Conservation (phyloP, 1,139 yeast genomes). For the Suhomyces coccinellae region DNA sequence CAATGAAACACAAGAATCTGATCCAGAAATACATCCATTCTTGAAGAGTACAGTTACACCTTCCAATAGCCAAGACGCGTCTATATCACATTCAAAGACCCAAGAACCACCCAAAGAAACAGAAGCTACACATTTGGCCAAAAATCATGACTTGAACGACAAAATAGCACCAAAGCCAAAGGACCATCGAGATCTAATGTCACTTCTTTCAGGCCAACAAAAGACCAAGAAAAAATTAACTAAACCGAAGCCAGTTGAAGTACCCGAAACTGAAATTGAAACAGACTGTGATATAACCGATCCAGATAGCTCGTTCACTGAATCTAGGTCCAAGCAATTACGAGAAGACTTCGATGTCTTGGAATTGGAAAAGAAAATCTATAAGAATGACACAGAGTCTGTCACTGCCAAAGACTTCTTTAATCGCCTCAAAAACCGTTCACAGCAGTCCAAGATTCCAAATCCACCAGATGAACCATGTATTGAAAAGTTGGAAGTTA, state of each 20-base stretch:
- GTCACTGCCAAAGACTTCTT: constrained; percentile 37
- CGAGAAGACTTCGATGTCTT: constrained; percentile 23
- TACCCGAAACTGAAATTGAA: neutral
- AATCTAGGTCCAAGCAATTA: constrained; percentile 16
- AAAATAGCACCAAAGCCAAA: neutral
- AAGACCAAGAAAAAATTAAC: constrained; percentile 4
- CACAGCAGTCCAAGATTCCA: neutral
- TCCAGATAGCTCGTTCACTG: constrained; percentile 21
- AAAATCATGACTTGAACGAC: no score
- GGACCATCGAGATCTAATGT: constrained; percentile 8
- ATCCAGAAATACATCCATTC: constrained; percentile 18
- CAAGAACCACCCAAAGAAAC: neutral
- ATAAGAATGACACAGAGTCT: constrained; percentile 20
- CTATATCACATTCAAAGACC: neutral
- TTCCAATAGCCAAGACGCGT: neutral
- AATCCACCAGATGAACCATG: neutral
- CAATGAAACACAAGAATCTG: constrained; percentile 21
- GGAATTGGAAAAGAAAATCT: constrained; percentile 38
- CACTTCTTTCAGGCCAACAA: constrained; percentile 17
- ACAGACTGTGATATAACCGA: constrained; percentile 10
- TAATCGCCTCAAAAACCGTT: constrained; percentile 18
- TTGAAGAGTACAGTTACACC: neutral
- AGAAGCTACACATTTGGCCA: neutral
- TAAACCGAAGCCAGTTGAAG: neutral
- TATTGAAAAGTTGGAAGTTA: constrained; percentile 2